phyloP scores from a whole-genome alignment of 164 flowering plant genomes.

The Kalanchoe fedtschenkoi region DNA sequence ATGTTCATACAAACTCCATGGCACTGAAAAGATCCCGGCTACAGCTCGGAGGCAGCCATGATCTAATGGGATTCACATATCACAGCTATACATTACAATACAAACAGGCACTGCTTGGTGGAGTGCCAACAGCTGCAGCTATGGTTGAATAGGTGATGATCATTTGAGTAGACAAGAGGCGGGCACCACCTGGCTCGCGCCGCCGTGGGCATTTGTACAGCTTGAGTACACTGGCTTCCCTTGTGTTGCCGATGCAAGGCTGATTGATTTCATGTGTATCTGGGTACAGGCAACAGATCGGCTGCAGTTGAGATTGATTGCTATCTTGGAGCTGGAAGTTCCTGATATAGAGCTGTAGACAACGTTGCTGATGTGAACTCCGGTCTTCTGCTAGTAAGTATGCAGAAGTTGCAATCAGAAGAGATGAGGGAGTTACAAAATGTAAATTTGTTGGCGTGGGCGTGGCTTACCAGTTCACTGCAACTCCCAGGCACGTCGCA shows the following conservation, averaged over 20 bases:
- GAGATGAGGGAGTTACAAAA: neutral
- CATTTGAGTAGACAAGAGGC: neutral
- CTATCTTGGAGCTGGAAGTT: neutral
- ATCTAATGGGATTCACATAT: no score
- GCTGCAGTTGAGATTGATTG: constrained; percentile 2
- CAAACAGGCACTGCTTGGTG: no score
- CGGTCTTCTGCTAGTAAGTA: neutral
- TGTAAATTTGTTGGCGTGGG: neutral
- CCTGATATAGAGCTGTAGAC: neutral
- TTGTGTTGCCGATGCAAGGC: neutral
- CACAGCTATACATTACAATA: no score
- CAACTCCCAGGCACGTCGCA: constrained; percentile 14
- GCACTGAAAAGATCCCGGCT: no score
- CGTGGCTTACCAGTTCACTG: neutral
- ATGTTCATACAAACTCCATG: no score
- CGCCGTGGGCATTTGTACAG: neutral
- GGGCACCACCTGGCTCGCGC: neutral
- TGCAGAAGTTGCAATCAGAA: neutral
- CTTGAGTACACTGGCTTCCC: neutral
- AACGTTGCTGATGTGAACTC: neutral
- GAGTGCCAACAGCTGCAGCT: no score
- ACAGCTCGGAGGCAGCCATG: no score
- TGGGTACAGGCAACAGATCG: neutral
- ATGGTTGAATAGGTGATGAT: no score
- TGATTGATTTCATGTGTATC: neutral